Evolutionary conservation across 2,329 filamentous ascomycete species (phyloP).

Genomic region (Acephala macrosclerotiorum): DNA sequence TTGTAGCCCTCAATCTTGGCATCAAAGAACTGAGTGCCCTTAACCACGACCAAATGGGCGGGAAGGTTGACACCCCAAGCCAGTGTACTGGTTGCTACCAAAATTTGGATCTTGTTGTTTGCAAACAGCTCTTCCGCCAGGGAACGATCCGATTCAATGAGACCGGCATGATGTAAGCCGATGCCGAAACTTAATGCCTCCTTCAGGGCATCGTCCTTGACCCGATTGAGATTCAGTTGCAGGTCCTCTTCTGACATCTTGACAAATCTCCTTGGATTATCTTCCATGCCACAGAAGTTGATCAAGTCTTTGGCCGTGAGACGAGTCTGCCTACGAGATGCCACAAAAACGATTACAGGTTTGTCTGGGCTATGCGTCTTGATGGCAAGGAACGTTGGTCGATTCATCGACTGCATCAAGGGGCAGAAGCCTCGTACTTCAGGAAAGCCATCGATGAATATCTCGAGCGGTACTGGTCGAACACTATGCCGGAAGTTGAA

Average conservation of each 20-base stretch:
- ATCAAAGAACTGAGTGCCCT: slow-evolving; percentile 97
- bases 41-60: slow-evolving; percentile 95
- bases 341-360: slow-evolving; percentile 97
- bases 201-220: slow-evolving; percentile 91
- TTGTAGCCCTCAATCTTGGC: slow-evolving; percentile 97
- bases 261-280: slow-evolving; percentile 92
- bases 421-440: slow-evolving; percentile 95
- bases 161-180: slow-evolving; percentile 93
- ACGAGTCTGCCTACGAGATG: slow-evolving; percentile 91
- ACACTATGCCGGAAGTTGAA: slow-evolving; percentile 99
- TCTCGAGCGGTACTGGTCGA: slow-evolving; percentile 91
- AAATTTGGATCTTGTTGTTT: slow-evolving; percentile 97
- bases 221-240: slow-evolving; percentile 82
- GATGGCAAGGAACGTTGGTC: slow-evolving; percentile 94
- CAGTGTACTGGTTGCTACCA: slow-evolving; percentile 93
- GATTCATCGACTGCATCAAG: slow-evolving; percentile 99
- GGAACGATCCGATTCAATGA: slow-evolving; percentile 92
- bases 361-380: slow-evolving; percentile 97
- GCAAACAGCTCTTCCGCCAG: slow-evolving; percentile 93
- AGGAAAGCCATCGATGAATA: slow-evolving; percentile 97
- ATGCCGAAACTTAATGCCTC: slow-evolving; percentile 98
- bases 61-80: slow-evolving; percentile 99
- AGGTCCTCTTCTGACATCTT: slow-evolving; percentile 95
- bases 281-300: slow-evolving; percentile 98
- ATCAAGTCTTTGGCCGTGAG: slow-evolving; percentile 96